These are phyloP conservation scores for Lactarius tabidus DNA, from an alignment of 768 basidiomycete species.

Conservation along the genomic window DNA sequence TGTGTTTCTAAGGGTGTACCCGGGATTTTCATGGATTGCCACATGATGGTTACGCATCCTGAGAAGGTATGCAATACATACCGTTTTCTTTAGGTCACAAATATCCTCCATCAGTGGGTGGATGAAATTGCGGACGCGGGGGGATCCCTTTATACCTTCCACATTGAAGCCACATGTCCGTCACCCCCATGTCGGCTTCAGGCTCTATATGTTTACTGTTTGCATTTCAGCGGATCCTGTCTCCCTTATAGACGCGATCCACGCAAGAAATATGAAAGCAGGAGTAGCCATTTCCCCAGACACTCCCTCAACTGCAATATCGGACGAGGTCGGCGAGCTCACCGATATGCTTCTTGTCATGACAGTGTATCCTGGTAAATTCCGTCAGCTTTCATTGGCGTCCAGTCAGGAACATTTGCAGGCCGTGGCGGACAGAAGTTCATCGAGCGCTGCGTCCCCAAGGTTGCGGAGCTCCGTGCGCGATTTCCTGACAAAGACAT, in stretches of 20 bases:
- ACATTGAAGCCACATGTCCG: slow-evolving; percentile 88
- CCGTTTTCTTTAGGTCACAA: not conserved
- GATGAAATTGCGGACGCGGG: slow-evolving; percentile 94
- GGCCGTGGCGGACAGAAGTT: slow-evolving; percentile 97
- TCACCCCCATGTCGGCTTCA: slow-evolving; percentile 19
- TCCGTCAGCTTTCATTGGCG: not conserved
- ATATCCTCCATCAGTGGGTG: slow-evolving; percentile 69
- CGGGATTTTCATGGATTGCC: slow-evolving; percentile 99
- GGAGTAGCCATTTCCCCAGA: slow-evolving; percentile 97
- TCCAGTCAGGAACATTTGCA: slow-evolving; percentile 29
- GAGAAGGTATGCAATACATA: slow-evolving; percentile 55
- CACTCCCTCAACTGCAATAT: slow-evolving; percentile 84
- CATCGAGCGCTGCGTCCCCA: slow-evolving; percentile 85
- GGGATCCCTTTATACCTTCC: slow-evolving; percentile 93
- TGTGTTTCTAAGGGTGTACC: slow-evolving; percentile 85
- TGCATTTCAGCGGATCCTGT: slow-evolving; percentile 56
- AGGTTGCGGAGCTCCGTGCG: slow-evolving; percentile 84
- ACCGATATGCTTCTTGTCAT: slow-evolving; percentile 97
- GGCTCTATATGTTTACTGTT: slow-evolving; percentile 1
- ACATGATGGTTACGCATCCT: slow-evolving; percentile 98
- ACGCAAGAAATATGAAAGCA: slow-evolving; percentile 82
- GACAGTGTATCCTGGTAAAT: slow-evolving; percentile 89
- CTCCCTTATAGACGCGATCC: slow-evolving; percentile 76
- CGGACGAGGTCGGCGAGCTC: slow-evolving; percentile 73
- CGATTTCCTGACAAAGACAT: slow-evolving; percentile 95